Percentiles rank a stretch among this genome's conserved stretches.
Evolutionary conservation across 805 yeast genomes (phyloP).

Genomic region (Spathaspora arborariae): DNA sequence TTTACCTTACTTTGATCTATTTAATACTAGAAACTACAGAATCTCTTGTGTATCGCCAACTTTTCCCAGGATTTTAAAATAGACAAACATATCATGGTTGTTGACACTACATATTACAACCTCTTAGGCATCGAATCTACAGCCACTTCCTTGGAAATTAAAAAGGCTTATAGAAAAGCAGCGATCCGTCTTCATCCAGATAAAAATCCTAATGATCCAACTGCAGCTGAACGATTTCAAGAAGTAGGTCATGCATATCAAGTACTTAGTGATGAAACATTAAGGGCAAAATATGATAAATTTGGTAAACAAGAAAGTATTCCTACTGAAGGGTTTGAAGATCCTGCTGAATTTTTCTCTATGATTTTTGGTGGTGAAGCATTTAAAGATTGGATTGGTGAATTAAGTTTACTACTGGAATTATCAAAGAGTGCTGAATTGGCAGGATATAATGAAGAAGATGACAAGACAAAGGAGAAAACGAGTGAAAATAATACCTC

Average conservation of each 20-base stretch:
- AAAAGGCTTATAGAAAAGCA: constrained; percentile 43
- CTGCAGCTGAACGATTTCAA: constrained; percentile 42
- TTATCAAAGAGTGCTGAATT: constrained; percentile 40
- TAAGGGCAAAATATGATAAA: constrained; percentile 68
- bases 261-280: constrained; percentile 61
- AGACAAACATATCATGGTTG: constrained; percentile 29
- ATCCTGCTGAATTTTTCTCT: constrained; percentile 81
- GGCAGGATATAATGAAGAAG: constrained; percentile 30
- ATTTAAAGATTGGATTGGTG: constrained; percentile 83
- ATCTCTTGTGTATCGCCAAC: no score
- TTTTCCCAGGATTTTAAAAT: no score
- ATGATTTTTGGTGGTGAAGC: constrained; percentile 84
- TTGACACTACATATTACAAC: constrained; percentile 42
- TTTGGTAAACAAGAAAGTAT: constrained; percentile 71
- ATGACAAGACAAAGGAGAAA: constrained; percentile 10
- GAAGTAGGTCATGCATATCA: constrained; percentile 71
- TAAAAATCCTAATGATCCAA: constrained; percentile 44
- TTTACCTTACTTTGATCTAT: neutral
- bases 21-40: neutral
- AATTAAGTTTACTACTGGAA: constrained; percentile 50
- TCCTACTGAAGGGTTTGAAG: constrained; percentile 62
- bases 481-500: neutral
- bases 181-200: constrained; percentile 44
- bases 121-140: constrained; percentile 28
- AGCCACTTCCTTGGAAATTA: constrained; percentile 42